A percentile compares a stretch with the other conserved stretches of the same genome.
These are phyloP conservation scores for Penicillium occitanis DNA, from an alignment of 2,329 filamentous ascomycete species.

Conservation along the genomic window DNA sequence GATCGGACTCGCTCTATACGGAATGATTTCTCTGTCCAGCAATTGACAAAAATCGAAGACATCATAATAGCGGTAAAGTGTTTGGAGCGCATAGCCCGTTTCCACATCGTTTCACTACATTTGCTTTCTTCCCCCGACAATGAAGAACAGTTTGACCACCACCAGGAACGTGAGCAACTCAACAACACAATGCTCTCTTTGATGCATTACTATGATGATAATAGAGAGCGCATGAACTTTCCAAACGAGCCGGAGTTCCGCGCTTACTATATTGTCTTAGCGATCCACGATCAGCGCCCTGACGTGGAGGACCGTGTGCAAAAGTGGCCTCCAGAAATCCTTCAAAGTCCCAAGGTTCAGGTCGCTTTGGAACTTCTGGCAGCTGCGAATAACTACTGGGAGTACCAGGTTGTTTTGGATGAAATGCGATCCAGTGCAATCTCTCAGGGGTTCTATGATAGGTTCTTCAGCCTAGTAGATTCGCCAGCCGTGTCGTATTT, in stretches of 20 bases:
- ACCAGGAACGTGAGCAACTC: constrained; percentile 64
- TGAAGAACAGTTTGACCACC: constrained; percentile 55
- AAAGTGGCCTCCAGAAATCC: constrained; percentile 53
- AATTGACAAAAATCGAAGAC: constrained; percentile 57
- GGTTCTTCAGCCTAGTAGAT: constrained; percentile 58
- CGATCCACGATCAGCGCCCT: constrained; percentile 53
- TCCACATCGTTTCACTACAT: constrained; percentile 63
- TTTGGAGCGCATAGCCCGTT: constrained; percentile 63
- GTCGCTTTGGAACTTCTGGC: constrained; percentile 59
- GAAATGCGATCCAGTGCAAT: constrained; percentile 52
- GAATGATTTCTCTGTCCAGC: constrained; percentile 65
- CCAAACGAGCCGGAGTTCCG: constrained; percentile 64
- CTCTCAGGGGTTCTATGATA: constrained; percentile 58
- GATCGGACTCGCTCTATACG: constrained; percentile 64
- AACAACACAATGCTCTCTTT: constrained; percentile 63
- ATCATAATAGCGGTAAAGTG: constrained; percentile 59
- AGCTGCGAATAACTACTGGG: constrained; percentile 55
- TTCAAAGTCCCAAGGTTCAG: constrained; percentile 54
- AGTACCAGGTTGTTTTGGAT: constrained; percentile 53
- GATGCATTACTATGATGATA: constrained; percentile 61
- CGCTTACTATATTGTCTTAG: constrained; percentile 61
- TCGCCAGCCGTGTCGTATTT: constrained; percentile 60
- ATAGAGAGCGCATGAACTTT: constrained; percentile 50
- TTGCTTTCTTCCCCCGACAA: constrained; percentile 55
- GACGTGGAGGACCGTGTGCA: constrained; percentile 60